Conservation (phyloP, 164 flowering plant species). For the Brasenia schreberi region DNA sequence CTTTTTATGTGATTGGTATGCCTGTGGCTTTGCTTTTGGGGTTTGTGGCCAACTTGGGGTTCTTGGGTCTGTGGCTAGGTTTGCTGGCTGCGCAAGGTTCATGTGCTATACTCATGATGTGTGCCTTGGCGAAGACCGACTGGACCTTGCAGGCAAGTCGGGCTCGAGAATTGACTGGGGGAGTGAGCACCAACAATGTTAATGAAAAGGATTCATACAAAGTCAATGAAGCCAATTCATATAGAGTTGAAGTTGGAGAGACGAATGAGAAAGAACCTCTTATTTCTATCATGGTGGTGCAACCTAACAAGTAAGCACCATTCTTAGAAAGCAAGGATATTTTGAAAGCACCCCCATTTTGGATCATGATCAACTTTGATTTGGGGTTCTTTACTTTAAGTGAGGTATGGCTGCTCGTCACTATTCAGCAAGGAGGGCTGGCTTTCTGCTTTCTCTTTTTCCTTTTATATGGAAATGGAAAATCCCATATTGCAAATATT, state of each 20-base stretch:
- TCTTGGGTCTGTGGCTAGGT: constrained; percentile 20
- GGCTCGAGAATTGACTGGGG: constrained; percentile 13
- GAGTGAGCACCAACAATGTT: not conserved
- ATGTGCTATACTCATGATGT: constrained; percentile 10
- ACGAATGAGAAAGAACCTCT: not conserved
- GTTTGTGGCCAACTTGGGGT: constrained; percentile 11
- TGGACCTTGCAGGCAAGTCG: constrained; percentile 15
- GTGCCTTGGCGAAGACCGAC: constrained; percentile 13
- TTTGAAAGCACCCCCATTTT: no score
- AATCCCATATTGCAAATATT: no score
- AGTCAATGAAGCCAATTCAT: constrained; percentile 1
- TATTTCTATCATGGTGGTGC: constrained; percentile 4
- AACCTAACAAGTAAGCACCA: not conserved
- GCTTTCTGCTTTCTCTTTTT: not conserved
- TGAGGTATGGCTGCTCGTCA: no score
- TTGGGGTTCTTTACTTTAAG: no score
- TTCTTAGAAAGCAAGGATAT: constrained; percentile 1
- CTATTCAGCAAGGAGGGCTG: no score
- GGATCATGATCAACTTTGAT: no score
- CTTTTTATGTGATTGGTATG: constrained; percentile 55
- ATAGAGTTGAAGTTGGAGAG: not conserved
- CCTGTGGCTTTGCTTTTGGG: constrained; percentile 32
- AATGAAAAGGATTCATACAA: not conserved
- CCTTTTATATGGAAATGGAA: not conserved
- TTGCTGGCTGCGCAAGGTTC: constrained; percentile 17